A percentile compares a stretch with the other conserved stretches of the same genome.
Conservation (phyloP, 2,329 filamentous ascomycete genomes). For the Colletotrichum gloeosporioides region DNA sequence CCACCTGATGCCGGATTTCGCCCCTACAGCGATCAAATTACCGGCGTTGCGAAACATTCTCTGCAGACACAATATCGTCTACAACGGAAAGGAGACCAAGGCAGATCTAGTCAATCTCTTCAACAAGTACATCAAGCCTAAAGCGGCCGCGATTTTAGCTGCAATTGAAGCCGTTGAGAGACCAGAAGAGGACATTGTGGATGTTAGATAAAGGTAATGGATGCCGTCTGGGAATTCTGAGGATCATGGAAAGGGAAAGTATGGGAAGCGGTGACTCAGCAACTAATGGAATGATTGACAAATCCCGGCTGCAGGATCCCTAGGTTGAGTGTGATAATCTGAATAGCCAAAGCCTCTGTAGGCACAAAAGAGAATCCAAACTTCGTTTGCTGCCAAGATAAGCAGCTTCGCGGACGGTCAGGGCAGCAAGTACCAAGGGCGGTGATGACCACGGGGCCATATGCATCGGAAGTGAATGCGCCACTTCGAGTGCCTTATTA, state of each 20-base stretch:
- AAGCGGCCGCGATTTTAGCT: neutral
- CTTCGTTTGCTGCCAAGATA: neutral
- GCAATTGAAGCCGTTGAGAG: neutral
- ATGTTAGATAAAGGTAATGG: neutral
- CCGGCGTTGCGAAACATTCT: neutral
- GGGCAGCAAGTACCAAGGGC: neutral
- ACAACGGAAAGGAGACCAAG: neutral
- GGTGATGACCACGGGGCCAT: neutral
- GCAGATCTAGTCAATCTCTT: neutral
- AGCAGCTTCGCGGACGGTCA: neutral
- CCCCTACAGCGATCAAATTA: neutral
- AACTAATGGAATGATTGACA: neutral
- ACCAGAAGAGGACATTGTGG: neutral
- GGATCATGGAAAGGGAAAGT: neutral
- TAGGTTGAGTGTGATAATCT: neutral
- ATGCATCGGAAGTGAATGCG: neutral
- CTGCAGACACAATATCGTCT: neutral
- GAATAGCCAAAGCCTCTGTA: neutral
- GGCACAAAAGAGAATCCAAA: neutral
- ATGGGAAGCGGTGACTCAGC: neutral
- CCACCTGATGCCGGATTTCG: neutral
- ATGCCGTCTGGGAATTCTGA: neutral
- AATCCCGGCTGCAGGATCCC: neutral
- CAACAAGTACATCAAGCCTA: neutral
- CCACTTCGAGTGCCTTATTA: neutral